Evolutionary conservation across 2,329 filamentous ascomycete species (phyloP).

Genomic region (Cladophialophora carrionii): DNA sequence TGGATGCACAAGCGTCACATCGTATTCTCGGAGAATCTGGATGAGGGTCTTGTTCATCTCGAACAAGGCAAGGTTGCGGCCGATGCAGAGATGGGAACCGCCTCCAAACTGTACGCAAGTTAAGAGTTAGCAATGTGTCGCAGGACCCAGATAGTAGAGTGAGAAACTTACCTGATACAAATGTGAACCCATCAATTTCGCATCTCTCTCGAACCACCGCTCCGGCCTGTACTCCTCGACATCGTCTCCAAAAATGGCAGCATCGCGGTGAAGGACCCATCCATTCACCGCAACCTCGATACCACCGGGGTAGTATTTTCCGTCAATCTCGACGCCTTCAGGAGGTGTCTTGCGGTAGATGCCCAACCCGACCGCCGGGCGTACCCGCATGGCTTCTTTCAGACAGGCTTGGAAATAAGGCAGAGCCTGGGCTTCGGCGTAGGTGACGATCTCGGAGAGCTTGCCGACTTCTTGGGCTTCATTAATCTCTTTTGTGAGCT

Average conservation of each 20-base stretch:
- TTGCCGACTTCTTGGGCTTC: conserved; percentile 22
- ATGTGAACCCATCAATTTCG: conserved; percentile 57
- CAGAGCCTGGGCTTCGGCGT: conserved; percentile 35
- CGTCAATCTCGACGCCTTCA: conserved; percentile 34
- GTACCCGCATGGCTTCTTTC: conserved; percentile 37
- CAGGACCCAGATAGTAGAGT: not conserved
- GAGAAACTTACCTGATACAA: conserved; percentile 55
- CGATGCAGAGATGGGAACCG: conserved; percentile 61
- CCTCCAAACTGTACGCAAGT: conserved; percentile 51
- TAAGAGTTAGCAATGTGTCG: not conserved
- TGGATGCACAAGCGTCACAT: conserved; percentile 57
- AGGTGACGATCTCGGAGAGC: conserved; percentile 34
- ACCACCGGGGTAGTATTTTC: conserved; percentile 31
- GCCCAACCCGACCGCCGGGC: conserved; percentile 39
- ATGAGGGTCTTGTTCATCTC: conserved; percentile 65
- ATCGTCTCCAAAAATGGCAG: conserved; percentile 47
- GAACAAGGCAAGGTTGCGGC: conserved; percentile 58
- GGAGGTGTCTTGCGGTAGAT: conserved; percentile 40
- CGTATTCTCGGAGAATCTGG: conserved; percentile 58
- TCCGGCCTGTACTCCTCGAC: conserved; percentile 50
- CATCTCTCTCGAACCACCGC: conserved; percentile 48
- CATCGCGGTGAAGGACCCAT: conserved; percentile 51
- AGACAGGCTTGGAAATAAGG: conserved; percentile 37
- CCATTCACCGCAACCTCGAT: conserved; percentile 39
- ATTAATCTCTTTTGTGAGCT: conserved; percentile 48